Percentiles rank a stretch among this genome's conserved stretches.
phyloP scores from a whole-genome alignment of 148 eudicot genomes.

The Chenopodium album region DNA sequence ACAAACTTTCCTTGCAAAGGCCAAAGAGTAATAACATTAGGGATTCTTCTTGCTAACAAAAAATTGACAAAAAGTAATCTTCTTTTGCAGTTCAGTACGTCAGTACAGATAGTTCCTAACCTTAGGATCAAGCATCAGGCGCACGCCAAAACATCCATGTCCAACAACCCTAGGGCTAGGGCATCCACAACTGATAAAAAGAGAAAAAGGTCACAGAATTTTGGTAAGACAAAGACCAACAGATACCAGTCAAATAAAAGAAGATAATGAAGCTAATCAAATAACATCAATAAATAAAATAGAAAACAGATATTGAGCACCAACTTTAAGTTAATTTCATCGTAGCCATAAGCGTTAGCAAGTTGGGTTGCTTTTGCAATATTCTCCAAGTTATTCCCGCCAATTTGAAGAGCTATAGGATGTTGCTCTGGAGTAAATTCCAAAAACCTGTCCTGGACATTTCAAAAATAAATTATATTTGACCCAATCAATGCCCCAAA shows the following conservation, averaged over 20 bases:
- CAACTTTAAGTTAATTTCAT: conserved; percentile 91
- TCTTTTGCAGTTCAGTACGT: not conserved
- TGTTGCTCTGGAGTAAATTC: conserved; percentile 82
- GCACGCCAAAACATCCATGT: conserved; percentile 95
- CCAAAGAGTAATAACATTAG: conserved; percentile 32
- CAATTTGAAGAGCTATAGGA: conserved; percentile 96
- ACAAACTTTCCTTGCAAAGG: conserved; percentile 83
- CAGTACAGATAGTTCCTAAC: conserved; percentile 35
- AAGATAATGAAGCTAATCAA: conserved; percentile 17
- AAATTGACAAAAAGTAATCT: not conserved
- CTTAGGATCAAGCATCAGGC: conserved; percentile 97
- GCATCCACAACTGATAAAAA: conserved; percentile 81
- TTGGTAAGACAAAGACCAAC: conserved; percentile 5
- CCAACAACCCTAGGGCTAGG: conserved; percentile 96
- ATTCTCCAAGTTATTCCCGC: conserved; percentile 87
- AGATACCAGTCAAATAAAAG: conserved; percentile 1
- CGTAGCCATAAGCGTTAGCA: conserved; percentile 83
- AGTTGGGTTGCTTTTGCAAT: conserved; percentile 81
- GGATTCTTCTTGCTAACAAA: conserved; percentile 21
- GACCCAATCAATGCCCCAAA: not conserved
- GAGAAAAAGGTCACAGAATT: conserved; percentile 22
- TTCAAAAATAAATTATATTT: conserved; percentile 10
- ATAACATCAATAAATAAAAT: not conserved
- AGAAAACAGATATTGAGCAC: conserved; percentile 22
- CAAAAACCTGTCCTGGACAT: conserved; percentile 83